phyloP scores from a whole-genome alignment of 2,329 filamentous ascomycete species.

The Westerdykella aurantiaca region DNA sequence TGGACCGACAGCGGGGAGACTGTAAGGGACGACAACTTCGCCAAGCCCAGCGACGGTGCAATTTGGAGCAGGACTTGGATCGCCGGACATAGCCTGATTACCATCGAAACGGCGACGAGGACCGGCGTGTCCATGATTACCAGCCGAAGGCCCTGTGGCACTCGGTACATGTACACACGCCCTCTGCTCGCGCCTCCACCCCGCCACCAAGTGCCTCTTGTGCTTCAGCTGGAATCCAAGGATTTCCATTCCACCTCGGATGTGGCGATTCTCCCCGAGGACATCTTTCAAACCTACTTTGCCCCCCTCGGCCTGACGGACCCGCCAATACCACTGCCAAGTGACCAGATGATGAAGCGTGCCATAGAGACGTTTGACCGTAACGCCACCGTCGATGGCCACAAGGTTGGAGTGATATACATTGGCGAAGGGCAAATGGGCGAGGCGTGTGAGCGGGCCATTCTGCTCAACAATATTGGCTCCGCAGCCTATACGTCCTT shows the following conservation, averaged over 20 bases:
- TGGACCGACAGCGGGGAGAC: slow-evolving; percentile 83
- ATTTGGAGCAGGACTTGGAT: slow-evolving; percentile 65
- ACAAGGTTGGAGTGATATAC: slow-evolving; percentile 93
- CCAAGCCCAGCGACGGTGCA: slow-evolving; percentile 57
- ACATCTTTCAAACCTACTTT: slow-evolving; percentile 64
- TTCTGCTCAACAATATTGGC: slow-evolving; percentile 79
- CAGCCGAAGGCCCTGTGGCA: slow-evolving; percentile 58
- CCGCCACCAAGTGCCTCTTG: slow-evolving; percentile 39
- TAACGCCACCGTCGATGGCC: slow-evolving; percentile 83
- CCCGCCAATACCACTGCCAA: slow-evolving; percentile 70
- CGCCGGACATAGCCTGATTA: slow-evolving; percentile 67
- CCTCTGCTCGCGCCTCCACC: slow-evolving; percentile 36
- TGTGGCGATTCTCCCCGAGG: slow-evolving; percentile 64
- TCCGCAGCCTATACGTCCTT: slow-evolving; percentile 86
- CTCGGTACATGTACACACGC: slow-evolving; percentile 36
- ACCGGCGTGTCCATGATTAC: slow-evolving; percentile 66
- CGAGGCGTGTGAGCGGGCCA: slow-evolving; percentile 78
- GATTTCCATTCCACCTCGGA: slow-evolving; percentile 46
- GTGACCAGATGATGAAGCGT: slow-evolving; percentile 63
- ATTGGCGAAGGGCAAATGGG: slow-evolving; percentile 61
- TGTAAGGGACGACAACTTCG: slow-evolving; percentile 60
- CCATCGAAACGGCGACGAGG: slow-evolving; percentile 62
- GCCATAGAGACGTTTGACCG: slow-evolving; percentile 78
- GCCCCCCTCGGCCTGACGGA: slow-evolving; percentile 45
- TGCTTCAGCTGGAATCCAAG: slow-evolving; percentile 35